Evolutionary conservation across 1,284 basidiomycete genomes (phyloP).

Genomic region (Xerocomus minutiporus): DNA sequence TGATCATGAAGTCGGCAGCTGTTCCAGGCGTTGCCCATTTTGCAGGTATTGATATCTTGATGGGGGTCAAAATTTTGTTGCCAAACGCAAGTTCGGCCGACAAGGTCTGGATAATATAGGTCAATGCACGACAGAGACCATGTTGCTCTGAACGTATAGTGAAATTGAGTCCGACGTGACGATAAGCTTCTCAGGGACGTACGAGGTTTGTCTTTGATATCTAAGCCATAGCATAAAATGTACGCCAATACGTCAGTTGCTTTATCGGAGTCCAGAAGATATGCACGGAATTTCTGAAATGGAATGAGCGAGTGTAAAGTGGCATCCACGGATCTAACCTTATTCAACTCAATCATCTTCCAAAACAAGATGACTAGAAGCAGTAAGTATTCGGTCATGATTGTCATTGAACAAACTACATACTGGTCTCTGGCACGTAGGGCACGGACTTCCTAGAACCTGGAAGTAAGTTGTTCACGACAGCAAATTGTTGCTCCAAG

Average conservation of each 20-base stretch:
- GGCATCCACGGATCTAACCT: conserved; percentile 44
- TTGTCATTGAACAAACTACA: conserved; percentile 28
- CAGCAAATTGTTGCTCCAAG: conserved; percentile 70
- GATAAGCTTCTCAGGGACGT: conserved; percentile 29
- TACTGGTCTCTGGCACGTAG: conserved; percentile 77
- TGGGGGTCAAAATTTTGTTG: conserved; percentile 54
- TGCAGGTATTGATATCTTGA: conserved; percentile 62
- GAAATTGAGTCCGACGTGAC: conserved; percentile 9
- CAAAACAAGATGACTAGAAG: conserved; percentile 76
- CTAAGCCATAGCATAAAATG: conserved; percentile 74
- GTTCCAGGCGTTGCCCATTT: conserved; percentile 76
- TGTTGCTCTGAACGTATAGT: conserved; percentile 64
- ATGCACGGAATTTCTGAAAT: conserved; percentile 77
- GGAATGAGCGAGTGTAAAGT: neutral
- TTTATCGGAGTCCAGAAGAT: conserved; percentile 75
- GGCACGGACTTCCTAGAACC: conserved; percentile 78
- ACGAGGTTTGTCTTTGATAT: conserved; percentile 89
- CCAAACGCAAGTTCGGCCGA: conserved; percentile 83
- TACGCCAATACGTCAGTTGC: conserved; percentile 72
- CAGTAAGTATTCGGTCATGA: conserved; percentile 9
- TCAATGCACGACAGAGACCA: conserved; percentile 83
- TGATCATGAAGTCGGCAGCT: conserved; percentile 82
- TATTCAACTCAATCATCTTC: conserved; percentile 89
- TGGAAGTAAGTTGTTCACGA: conserved; percentile 72
- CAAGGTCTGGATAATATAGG: conserved; percentile 89